Evolutionary conservation across 2,329 filamentous ascomycete species (phyloP).

Genomic region (Ophioceras dolichostomum): DNA sequence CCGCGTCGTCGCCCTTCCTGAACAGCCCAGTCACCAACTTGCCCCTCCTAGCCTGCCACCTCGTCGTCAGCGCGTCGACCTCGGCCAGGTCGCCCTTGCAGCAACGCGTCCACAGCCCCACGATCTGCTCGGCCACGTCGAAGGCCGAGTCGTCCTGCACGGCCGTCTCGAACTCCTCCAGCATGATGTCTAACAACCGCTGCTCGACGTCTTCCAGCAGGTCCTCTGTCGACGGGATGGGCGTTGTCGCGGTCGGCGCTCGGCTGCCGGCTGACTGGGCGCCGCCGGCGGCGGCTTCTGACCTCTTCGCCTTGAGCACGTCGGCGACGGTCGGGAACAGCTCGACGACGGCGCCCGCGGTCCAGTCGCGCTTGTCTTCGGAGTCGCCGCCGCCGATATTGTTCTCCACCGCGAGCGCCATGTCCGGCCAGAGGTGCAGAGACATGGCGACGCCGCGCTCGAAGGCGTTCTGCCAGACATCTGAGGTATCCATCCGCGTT

Average conservation of each 20-base stretch:
- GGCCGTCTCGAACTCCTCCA: constrained; percentile 89
- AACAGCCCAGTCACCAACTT: constrained; percentile 42
- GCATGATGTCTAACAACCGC: constrained; percentile 78
- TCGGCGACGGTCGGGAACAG: constrained; percentile 58
- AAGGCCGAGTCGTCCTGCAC: constrained; percentile 81
- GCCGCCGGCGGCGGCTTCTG: constrained; percentile 8
- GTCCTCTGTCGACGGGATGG: constrained; percentile 23
- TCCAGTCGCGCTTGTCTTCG: constrained; percentile 88
- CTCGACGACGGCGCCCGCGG: constrained; percentile 76
- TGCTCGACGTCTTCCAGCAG: constrained; percentile 73
- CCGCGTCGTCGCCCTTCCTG: constrained; percentile 39
- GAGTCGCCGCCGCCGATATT: constrained; percentile 79
- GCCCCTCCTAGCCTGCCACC: constrained; percentile 50
- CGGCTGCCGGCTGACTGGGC: background rate
- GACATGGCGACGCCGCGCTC: constrained; percentile 79
- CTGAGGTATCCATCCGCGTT: constrained; percentile 17
- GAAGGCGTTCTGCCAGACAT: constrained; percentile 52
- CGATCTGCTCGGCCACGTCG: constrained; percentile 60
- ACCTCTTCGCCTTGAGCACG: constrained; percentile 12
- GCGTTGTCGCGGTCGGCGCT: constrained; percentile 13
- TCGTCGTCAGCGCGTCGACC: constrained; percentile 49
- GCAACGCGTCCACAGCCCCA: constrained; percentile 54
- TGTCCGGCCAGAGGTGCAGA: constrained; percentile 77
- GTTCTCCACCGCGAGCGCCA: constrained; percentile 77
- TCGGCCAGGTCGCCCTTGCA: constrained; percentile 52